These are phyloP conservation scores for Simplicillium sp. DNA, from an alignment of 2,329 filamentous ascomycete genomes.

Conservation along the genomic window DNA sequence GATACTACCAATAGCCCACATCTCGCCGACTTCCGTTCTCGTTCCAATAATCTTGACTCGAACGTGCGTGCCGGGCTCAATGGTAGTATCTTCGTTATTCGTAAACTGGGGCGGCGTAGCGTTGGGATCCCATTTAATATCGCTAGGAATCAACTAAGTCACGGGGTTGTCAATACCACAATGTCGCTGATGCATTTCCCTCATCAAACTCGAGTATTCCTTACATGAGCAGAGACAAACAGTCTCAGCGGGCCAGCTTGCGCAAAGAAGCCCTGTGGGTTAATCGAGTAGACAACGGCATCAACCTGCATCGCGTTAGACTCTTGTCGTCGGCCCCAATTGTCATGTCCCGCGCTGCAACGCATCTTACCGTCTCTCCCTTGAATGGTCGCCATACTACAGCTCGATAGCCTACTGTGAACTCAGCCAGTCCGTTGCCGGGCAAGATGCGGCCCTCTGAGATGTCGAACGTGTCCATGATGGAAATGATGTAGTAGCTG, in stretches of 20 bases:
- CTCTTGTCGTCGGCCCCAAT: slow-evolving; percentile 7
- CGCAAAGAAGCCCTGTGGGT: slow-evolving; percentile 84
- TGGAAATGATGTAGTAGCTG: slow-evolving; percentile 94
- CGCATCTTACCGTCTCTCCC: slow-evolving; percentile 71
- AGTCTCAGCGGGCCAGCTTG: slow-evolving; percentile 69
- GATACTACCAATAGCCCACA: slow-evolving; percentile 96
- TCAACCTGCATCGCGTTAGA: slow-evolving; percentile 60
- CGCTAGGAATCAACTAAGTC: slow-evolving; percentile 80
- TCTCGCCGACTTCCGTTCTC: slow-evolving; percentile 84
- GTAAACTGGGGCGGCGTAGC: slow-evolving; percentile 95
- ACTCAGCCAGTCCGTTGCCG: slow-evolving; percentile 84
- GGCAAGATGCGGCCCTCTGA: slow-evolving; percentile 89
- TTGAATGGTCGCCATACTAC: slow-evolving; percentile 98
- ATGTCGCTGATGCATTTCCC: background rate
- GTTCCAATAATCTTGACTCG: slow-evolving; percentile 92
- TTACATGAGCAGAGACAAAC: slow-evolving; percentile 76
- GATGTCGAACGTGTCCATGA: slow-evolving; percentile 94
- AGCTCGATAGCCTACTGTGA: slow-evolving; percentile 88
- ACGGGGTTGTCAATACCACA: slow-evolving; percentile 4
- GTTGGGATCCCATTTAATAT: slow-evolving; percentile 91
- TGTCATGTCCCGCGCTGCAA: slow-evolving; percentile 25
- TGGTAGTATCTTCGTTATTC: slow-evolving; percentile 86
- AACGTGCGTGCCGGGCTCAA: slow-evolving; percentile 88
- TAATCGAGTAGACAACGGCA: slow-evolving; percentile 84
- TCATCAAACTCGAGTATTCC: slow-evolving; percentile 15